Conservation (phyloP, 192 early-diverging fungal species). For the Rhizoclosmatium sp. region DNA sequence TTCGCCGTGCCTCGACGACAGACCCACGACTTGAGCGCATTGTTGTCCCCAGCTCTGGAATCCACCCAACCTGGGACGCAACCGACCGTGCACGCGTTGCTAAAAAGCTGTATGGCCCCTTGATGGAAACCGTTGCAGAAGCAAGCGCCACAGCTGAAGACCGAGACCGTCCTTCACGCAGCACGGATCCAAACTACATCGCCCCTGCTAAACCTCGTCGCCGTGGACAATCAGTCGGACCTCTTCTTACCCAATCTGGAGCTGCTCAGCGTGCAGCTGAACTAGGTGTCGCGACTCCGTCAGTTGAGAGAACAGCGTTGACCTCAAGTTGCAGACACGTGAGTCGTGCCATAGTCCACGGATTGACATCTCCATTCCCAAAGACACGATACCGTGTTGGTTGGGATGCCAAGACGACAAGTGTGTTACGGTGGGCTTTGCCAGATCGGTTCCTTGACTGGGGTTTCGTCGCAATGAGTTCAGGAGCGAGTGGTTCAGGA, state of each 20-base stretch:
- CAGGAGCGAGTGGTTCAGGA: too few species aligned
- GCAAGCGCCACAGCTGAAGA: not conserved
- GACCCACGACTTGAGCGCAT: constrained; percentile 22
- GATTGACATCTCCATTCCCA: constrained; percentile 40
- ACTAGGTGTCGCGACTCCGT: not conserved
- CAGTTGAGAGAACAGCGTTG: constrained; percentile 2
- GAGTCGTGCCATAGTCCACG: constrained; percentile 45
- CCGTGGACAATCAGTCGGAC: constrained; percentile 19
- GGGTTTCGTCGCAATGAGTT: constrained; percentile 36
- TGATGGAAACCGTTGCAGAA: constrained; percentile 34
- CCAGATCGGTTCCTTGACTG: constrained; percentile 53
- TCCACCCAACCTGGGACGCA: constrained; percentile 36
- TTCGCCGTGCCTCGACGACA: constrained; percentile 24
- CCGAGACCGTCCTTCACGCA: not conserved
- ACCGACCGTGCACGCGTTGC: constrained; percentile 19
- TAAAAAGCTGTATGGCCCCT: constrained; percentile 33
- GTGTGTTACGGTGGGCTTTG: constrained; percentile 26
- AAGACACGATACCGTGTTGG: constrained; percentile 52
- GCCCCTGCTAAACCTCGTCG: constrained; percentile 11
- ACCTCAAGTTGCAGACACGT: constrained; percentile 37
- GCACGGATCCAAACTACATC: not conserved
- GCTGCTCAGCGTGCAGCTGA: constrained; percentile 13
- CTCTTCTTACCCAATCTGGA: not conserved
- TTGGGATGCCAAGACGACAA: constrained; percentile 41
- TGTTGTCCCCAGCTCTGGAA: not conserved